phyloP scores from a whole-genome alignment of 805 yeast species.

The Ogataea allantospora region DNA sequence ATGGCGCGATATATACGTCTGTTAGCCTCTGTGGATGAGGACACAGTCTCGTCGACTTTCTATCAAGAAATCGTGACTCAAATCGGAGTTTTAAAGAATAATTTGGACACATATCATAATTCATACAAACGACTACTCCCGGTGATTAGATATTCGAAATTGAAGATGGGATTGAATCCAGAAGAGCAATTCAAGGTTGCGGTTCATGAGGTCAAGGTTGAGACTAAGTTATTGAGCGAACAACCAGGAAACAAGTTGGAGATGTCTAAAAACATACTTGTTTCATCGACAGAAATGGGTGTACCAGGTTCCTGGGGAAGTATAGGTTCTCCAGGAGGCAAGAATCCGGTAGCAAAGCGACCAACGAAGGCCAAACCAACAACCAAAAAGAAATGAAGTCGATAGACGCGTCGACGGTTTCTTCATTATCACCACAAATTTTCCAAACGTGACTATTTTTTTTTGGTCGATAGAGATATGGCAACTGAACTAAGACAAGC shows the following conservation, averaged over 20 bases:
- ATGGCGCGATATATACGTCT: constrained; percentile 38
- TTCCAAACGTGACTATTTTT: constrained; percentile 8
- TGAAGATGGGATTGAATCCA: constrained; percentile 49
- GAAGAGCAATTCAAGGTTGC: constrained; percentile 39
- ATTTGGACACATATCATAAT: constrained; percentile 42
- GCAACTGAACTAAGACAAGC: constrained; percentile 35
- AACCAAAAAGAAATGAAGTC: constrained; percentile 11
- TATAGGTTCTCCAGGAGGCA: constrained; percentile 8
- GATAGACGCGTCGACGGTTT: constrained; percentile 9
- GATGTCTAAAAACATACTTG: constrained; percentile 3
- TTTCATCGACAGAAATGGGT: constrained; percentile 2
- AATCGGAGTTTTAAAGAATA: constrained; percentile 35
- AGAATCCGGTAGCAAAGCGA: constrained; percentile 5
- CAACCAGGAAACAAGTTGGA: constrained; percentile 12
- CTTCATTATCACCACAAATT: constrained; percentile 1
- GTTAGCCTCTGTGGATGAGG: constrained; percentile 43
- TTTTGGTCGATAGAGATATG: constrained; percentile 19
- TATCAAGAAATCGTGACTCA: constrained; percentile 37
- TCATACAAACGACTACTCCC: constrained; percentile 48
- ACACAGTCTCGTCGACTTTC: constrained; percentile 42
- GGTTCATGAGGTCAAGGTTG: constrained; percentile 27
- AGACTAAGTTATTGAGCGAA: constrained; percentile 16
- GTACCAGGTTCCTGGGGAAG: constrained; percentile 2
- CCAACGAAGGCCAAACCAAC: constrained; percentile 11
- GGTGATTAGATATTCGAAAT: constrained; percentile 48